Percentiles rank a stretch among this genome's conserved stretches.
Conservation (phyloP, 2,329 filamentous ascomycete genomes). For the Penicillium italicum region DNA sequence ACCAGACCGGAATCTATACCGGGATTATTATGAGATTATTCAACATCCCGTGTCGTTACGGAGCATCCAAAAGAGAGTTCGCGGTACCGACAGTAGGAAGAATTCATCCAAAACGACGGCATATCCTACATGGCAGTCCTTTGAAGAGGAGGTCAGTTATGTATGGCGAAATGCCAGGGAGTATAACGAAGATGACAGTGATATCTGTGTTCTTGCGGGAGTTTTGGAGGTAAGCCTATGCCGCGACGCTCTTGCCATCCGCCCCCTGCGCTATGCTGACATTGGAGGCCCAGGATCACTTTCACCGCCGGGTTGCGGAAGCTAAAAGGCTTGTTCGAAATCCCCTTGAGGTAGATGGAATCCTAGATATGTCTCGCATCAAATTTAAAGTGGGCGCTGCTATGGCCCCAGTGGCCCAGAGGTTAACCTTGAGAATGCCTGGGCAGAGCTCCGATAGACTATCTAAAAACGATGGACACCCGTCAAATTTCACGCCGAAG, state of each 20-base stretch:
- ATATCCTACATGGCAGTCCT: constrained; percentile 76
- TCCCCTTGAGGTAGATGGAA: constrained; percentile 45
- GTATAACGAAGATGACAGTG: constrained; percentile 89
- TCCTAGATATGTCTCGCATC: constrained; percentile 63
- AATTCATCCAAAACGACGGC: constrained; percentile 60
- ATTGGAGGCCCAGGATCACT: constrained; percentile 55
- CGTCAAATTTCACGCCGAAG: constrained; percentile 51
- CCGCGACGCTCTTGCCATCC: neutral
- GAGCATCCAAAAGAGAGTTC: constrained; percentile 71
- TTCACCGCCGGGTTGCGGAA: constrained; percentile 64
- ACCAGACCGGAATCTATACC: constrained; percentile 65
- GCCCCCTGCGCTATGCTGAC: constrained; percentile 9
- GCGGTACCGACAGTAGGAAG: constrained; percentile 66
- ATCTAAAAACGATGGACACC: constrained; percentile 41
- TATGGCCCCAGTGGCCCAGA: constrained; percentile 50
- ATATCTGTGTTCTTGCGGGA: constrained; percentile 71
- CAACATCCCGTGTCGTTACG: constrained; percentile 75
- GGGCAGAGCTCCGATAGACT: constrained; percentile 53
- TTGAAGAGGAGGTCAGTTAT: constrained; percentile 73
- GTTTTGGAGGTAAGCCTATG: constrained; percentile 66
- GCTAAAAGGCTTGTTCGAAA: constrained; percentile 71
- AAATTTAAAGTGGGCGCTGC: constrained; percentile 66
- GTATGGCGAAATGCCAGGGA: constrained; percentile 85
- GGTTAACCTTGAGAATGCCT: constrained; percentile 69
- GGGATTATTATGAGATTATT: constrained; percentile 84